Conservation (phyloP, 2,329 filamentous ascomycete genomes). For the Penicillium sp. region DNA sequence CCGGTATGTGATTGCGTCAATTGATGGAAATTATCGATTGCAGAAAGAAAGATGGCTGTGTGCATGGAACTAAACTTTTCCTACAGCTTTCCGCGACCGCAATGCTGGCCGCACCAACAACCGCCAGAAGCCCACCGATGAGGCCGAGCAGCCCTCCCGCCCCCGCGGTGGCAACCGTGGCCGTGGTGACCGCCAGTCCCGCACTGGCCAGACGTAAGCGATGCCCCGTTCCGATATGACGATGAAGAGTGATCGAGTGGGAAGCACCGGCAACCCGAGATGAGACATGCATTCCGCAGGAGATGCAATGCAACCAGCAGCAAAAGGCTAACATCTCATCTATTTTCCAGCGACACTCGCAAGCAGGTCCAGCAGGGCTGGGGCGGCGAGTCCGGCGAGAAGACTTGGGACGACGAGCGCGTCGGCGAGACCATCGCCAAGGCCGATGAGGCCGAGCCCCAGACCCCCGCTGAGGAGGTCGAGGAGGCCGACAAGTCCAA, state of each 20-base stretch:
- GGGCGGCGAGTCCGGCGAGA: constrained; percentile 78
- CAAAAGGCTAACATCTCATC: constrained; percentile 24
- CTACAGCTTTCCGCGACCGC: constrained; percentile 83
- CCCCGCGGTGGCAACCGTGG: constrained; percentile 42
- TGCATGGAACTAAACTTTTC: constrained; percentile 6
- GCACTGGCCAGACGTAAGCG: constrained; percentile 60
- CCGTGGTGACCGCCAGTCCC: constrained; percentile 61
- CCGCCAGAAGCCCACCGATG: constrained; percentile 76
- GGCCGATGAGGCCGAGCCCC: constrained; percentile 74
- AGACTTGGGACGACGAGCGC: constrained; percentile 88
- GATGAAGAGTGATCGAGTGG: not conserved
- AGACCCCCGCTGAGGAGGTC: constrained; percentile 48
- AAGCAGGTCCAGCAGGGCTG: constrained; percentile 74
- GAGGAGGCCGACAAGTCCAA: constrained; percentile 81
- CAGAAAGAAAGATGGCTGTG: constrained; percentile 3
- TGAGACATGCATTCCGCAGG: not conserved
- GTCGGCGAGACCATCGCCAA: constrained; percentile 87
- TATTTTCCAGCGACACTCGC: constrained; percentile 39
- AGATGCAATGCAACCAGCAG: not conserved
- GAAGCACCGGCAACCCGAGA: not conserved
- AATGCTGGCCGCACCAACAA: constrained; percentile 79
- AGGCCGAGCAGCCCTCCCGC: constrained; percentile 53
- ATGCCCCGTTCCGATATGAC: not conserved
- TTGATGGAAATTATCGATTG: not conserved
- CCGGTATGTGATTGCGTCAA: constrained; percentile 64